A percentile compares a stretch with the other conserved stretches of the same genome.
These are phyloP conservation scores for Trichoderma citrinoviride DNA, from an alignment of 2,329 filamentous ascomycete species.

Conservation along the genomic window DNA sequence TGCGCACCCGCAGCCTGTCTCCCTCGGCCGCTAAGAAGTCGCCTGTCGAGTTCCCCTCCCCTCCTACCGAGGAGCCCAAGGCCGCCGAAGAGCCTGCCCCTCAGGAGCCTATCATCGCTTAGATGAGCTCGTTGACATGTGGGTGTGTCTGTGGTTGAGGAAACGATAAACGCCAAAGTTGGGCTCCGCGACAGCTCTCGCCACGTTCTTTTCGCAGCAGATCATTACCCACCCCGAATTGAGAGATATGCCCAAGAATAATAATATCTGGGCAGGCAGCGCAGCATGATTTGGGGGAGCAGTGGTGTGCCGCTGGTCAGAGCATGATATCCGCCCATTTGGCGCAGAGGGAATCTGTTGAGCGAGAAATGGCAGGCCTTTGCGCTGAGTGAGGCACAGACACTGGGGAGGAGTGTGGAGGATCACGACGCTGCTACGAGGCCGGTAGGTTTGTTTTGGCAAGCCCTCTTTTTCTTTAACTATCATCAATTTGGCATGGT, in stretches of 20 bases:
- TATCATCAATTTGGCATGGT: slow-evolving; percentile 12
- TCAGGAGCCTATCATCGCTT: slow-evolving; percentile 33
- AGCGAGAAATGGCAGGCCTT: background rate
- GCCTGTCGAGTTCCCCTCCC: slow-evolving; percentile 37
- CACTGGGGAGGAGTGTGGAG: slow-evolving; percentile 4
- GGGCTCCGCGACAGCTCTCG: slow-evolving; percentile 30
- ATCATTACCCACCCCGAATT: slow-evolving; percentile 27
- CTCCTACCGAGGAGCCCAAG: slow-evolving; percentile 40
- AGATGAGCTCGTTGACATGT: slow-evolving; percentile 23
- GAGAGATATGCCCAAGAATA: slow-evolving; percentile 22
- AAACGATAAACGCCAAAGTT: slow-evolving; percentile 27
- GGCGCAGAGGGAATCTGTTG: background rate
- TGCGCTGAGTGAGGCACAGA: background rate
- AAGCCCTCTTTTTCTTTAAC: background rate
- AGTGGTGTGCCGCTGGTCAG: background rate
- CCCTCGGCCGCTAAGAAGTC: slow-evolving; percentile 43
- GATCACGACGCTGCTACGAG: slow-evolving; percentile 13
- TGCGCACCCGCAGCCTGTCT: slow-evolving; percentile 49
- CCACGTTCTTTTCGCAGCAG: slow-evolving; percentile 30
- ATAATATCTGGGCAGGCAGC: slow-evolving; percentile 1
- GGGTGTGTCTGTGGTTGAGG: background rate
- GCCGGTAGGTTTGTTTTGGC: slow-evolving; percentile 13
- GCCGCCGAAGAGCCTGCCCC: slow-evolving; percentile 29
- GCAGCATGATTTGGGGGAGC: background rate
- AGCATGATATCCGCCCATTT: slow-evolving; percentile 12